Evolutionary conservation across 1,284 basidiomycete genomes (phyloP), one percentile per base, ranked within the genome.

Genomic region (Apiotrichum akiyoshidainum): DNA sequence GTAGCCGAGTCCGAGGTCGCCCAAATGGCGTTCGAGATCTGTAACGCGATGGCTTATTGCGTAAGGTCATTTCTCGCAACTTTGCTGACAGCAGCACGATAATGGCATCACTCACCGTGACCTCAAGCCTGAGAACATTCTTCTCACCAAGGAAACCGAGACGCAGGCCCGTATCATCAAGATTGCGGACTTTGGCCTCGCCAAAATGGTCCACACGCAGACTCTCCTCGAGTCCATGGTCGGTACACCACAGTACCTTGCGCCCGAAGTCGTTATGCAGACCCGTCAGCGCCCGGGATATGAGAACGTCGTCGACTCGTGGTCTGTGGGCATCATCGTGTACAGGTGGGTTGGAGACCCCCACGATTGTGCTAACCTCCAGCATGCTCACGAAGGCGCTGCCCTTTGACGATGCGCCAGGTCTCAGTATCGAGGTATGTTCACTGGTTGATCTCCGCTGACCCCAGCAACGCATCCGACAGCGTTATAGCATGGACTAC

Each of bases 171-270:
- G 65, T 2, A 68, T 59, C 14, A 64, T 75, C 54, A 78, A 77
- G 55, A 86, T 96, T 31, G 92, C 92, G 2, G 93, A 95, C 75
- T 96, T 95, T 72, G 93, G 93, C 7, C 83, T 96, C 14, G 92
- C 93, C 0, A 96, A 96, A 73, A 86, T 87, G 57, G 75, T 76
- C 5, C 61, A 76, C 47, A 58, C 65, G 17, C 64, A 65, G 17
- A 76, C 76, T 16, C 74, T 77, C 66, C 67, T 79, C 33, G 66
- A 65, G 22, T 77, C 76, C 16, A 74, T 79, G 73, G 78, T 79
- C 46, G 78, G 78, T 0, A 79, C 78, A 19, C 78, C 78, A 5
- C 75, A 78, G 60, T 78, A 76, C 52, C 66, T 78, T 14, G 74
- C 76, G 1, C 74, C 75, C 12, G 74, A 78, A 52, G 90, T 97